These are phyloP conservation scores for Acanthamoeba royreba DNA, from an alignment of 208 protist species.

Conservation along the genomic window DNA sequence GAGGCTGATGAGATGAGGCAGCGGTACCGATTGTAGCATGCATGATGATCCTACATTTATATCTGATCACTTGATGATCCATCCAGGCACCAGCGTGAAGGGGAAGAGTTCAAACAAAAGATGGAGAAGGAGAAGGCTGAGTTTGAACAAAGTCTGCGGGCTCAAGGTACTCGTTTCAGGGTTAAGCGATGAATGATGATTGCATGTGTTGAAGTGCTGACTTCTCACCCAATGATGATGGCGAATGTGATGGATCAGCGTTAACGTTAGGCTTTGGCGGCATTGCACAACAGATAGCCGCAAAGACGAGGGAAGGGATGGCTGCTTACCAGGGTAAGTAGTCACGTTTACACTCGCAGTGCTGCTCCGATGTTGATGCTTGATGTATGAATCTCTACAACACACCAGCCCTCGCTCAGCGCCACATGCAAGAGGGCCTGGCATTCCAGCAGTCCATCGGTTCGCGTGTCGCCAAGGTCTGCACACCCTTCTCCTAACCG, in stretches of 20 bases:
- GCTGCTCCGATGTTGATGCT: no score
- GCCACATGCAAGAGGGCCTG: not conserved
- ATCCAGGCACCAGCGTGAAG: not conserved
- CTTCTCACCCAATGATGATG: not conserved
- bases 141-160: not conserved
- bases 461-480: not conserved
- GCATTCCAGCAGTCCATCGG: not conserved
- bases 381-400: not conserved
- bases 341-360: no score
- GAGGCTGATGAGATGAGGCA: not conserved
- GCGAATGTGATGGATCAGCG: not conserved
- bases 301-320: not conserved
- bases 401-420: not conserved
- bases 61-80: not conserved
- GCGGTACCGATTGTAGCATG: not conserved
- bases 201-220: not conserved
- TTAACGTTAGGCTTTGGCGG: not conserved
- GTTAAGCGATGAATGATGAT: not conserved
- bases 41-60: not conserved
- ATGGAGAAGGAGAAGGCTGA: not conserved
- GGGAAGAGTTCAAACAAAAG: not conserved
- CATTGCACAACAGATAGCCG: not conserved
- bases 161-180: not conserved
- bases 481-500: not conserved
- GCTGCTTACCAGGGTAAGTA: not conserved